phyloP scores from a whole-genome alignment of 2,329 filamentous ascomycete genomes.

The Penicillium sp. region DNA sequence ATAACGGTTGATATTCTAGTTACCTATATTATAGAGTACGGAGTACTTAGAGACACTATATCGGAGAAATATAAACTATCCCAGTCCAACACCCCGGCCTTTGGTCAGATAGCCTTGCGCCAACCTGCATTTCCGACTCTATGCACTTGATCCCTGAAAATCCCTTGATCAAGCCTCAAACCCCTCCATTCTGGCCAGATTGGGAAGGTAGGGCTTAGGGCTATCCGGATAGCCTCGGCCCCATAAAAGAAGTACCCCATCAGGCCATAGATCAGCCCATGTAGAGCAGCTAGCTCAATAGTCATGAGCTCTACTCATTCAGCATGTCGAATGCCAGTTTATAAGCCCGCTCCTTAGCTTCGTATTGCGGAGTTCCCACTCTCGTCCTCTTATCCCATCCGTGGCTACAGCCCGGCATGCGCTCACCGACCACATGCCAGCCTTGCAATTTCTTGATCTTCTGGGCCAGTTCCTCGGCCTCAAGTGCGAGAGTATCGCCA shows the following conservation, averaged over 20 bases:
- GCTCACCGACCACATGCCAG: conserved; percentile 31
- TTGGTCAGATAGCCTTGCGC: neutral
- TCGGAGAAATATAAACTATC: neutral
- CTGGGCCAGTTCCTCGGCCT: conserved; percentile 33
- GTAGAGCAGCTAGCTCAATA: neutral
- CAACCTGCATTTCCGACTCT: neutral
- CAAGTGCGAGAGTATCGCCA: conserved; percentile 30
- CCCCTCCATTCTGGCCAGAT: neutral
- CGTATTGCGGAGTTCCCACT: conserved; percentile 28
- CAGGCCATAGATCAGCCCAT: conserved; percentile 1
- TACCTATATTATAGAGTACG: neutral
- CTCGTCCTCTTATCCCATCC: conserved; percentile 41
- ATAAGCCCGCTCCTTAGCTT: conserved; percentile 39
- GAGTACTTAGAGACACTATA: too few relatives aligned
- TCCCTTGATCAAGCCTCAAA: neutral
- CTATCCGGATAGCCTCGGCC: conserved; percentile 7
- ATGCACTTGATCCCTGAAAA: neutral
- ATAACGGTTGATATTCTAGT: neutral
- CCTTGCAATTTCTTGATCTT: conserved; percentile 23
- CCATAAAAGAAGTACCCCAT: conserved; percentile 6
- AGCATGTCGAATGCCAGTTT: conserved; percentile 34
- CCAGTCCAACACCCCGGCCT: neutral
- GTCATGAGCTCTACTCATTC: conserved; percentile 14
- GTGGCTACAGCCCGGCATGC: conserved; percentile 39
- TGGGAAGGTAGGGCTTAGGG: conserved; percentile 30